Conservation (phyloP, 2,329 filamentous ascomycete genomes). For the Alternaria arbusti region DNA sequence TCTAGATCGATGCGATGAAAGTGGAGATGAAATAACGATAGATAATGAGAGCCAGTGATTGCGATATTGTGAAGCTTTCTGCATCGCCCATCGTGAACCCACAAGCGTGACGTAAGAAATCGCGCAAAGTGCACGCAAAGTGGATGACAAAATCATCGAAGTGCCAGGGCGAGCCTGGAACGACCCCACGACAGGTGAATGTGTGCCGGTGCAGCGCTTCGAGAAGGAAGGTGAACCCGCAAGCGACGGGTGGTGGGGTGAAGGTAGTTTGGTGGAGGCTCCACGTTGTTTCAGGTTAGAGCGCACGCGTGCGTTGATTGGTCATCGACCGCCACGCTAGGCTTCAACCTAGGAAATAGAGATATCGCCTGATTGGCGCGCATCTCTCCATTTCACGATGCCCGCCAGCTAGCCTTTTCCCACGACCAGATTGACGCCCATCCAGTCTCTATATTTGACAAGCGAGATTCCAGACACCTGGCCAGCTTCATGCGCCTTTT, state of each 20-base stretch:
- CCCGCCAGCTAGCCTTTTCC: not conserved
- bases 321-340: slow-evolving; percentile 17
- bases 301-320: slow-evolving; percentile 23
- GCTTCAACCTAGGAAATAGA: slow-evolving; percentile 3
- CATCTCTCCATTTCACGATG: slow-evolving; percentile 21
- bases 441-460: slow-evolving; percentile 31
- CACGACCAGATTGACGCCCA: slow-evolving; percentile 33
- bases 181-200: slow-evolving; percentile 42
- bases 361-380: slow-evolving; percentile 32
- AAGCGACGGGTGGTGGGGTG: slow-evolving; percentile 24
- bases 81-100: slow-evolving; percentile 11
- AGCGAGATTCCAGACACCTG: slow-evolving; percentile 16
- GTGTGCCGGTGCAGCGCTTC: slow-evolving; percentile 38
- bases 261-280: slow-evolving; percentile 25
- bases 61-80: slow-evolving; percentile 18
- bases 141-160: slow-evolving; percentile 19
- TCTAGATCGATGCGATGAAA: slow-evolving; percentile 23
- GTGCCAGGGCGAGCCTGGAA: slow-evolving; percentile 29
- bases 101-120: not conserved
- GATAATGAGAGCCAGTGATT: slow-evolving; percentile 31
- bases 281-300: slow-evolving; percentile 29
- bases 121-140: slow-evolving; percentile 8
- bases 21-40: no score
- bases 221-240: slow-evolving; percentile 21
- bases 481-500: slow-evolving; percentile 3